Base-by-base conservation (phyloP, 2,329 filamentous ascomycete species). In the Trichophyton verrucosum region DNA sequence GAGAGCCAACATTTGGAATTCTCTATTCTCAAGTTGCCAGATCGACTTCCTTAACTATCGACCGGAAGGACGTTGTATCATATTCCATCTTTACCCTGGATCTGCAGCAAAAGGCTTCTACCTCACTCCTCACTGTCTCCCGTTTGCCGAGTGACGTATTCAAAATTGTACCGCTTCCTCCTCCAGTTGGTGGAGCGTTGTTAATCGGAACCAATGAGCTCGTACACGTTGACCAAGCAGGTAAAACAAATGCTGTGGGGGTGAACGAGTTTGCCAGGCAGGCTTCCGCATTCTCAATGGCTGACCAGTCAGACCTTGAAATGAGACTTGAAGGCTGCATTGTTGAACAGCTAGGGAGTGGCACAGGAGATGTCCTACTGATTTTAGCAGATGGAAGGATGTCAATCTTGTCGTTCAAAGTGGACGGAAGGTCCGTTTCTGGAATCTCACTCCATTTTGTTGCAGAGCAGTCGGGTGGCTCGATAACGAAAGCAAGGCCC, bases 11-110 rank as follows among this genome's bases (percentile, higher is more conserved):
- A 0, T 96, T 99, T 76, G 94, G 92, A 61, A 91, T 99, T 63
- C 80, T 99, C 47, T 94, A 90, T 55, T 89, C 91, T 1, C 86
- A 85, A 59, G 78, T 84, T 64, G 80, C 86, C 40, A 84, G 86
- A 13, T 91, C 91, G n/a, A 80, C 81, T 60, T 86, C 89, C 2
- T 78, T 97, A 59, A 75, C 86, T 27, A 76, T 81, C 64, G 88
- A 91, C 68, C 83, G 90, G 65, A 94, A 87, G 69, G 94, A 99
- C 71, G 84, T 89, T 66, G 78, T 96, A 56, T 87, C 86, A 17
- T 99, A 96, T 76, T 91, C 91, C 70, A 92, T 99, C 64, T 96
- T 96, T 70, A 96, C 94, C 0, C 79, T 99, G 58, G 94, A 99
- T 70, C 80, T 99, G 56, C 89, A 96, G 68, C 91, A 97, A 72